phyloP scores from a whole-genome alignment of 352 stramenopile species.

The Saprolegnia diclina region DNA sequence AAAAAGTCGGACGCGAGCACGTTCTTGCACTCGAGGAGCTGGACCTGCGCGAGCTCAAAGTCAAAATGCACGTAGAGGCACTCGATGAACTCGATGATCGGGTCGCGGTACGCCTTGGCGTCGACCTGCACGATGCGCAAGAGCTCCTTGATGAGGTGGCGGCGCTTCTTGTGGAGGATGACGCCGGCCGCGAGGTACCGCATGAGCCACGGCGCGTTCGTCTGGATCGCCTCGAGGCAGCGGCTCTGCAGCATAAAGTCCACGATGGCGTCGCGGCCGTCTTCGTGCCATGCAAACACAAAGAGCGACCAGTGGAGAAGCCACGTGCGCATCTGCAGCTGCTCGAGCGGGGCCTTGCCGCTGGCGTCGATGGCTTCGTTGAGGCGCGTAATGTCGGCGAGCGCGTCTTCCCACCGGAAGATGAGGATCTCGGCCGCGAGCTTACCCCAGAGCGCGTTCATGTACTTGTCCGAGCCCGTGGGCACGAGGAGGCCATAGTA shows the following conservation, averaged over 20 bases:
- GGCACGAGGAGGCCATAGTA: slow-evolving; percentile 86
- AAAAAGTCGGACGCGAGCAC: slow-evolving; percentile 98
- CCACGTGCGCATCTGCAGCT: slow-evolving; percentile 97
- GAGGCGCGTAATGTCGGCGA: slow-evolving; percentile 91
- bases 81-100: slow-evolving; percentile 94
- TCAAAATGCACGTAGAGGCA: slow-evolving; percentile 98
- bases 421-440: slow-evolving; percentile 95
- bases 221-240: slow-evolving; percentile 97
- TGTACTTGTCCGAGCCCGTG: slow-evolving; percentile 78
- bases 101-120: slow-evolving; percentile 76
- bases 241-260: slow-evolving; percentile 93
- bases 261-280: slow-evolving; percentile 94
- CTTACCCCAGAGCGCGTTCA: slow-evolving; percentile 94
- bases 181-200: slow-evolving; percentile 96
- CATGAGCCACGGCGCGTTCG: slow-evolving; percentile 96
- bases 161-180: slow-evolving; percentile 94
- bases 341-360: slow-evolving; percentile 81
- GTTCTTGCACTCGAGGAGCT: slow-evolving; percentile 90
- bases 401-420: slow-evolving; percentile 94
- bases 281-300: slow-evolving; percentile 88
- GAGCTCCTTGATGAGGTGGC: slow-evolving; percentile 92
- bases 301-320: slow-evolving; percentile 98
- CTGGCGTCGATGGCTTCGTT: slow-evolving; percentile 91
- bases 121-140: slow-evolving; percentile 92
- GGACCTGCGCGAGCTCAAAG: slow-evolving; percentile 96